These are phyloP conservation scores for Poa annua DNA, from an alignment of 176 grass and related monocot genomes.

Conservation along the genomic window DNA sequence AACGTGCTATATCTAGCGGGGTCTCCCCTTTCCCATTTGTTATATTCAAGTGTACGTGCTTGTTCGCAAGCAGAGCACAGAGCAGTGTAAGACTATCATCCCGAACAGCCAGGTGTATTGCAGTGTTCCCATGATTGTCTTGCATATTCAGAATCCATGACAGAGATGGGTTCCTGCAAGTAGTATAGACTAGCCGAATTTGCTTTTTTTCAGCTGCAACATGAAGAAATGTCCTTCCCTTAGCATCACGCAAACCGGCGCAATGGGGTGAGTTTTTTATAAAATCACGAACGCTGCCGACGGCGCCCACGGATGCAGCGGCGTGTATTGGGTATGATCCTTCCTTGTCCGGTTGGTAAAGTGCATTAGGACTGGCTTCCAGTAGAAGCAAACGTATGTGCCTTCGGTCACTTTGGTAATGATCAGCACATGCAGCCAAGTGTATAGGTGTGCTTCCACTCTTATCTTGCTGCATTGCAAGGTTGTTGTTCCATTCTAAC, in stretches of 20 bases:
- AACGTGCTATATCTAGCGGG: not conserved
- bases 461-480: not conserved
- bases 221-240: not conserved
- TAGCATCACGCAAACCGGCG: no score
- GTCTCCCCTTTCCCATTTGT: not conserved
- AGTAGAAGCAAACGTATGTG: not conserved
- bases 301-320: no score
- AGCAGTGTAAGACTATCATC: not conserved
- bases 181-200: not conserved
- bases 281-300: no score
- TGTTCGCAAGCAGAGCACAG: not conserved
- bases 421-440: not conserved
- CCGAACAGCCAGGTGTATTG: not conserved
- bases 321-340: no score
- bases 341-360: no score
- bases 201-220: not conserved
- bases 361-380: not conserved
- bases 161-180: not conserved
- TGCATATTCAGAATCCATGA: not conserved
- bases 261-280: no score
- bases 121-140: not conserved
- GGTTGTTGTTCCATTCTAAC: not conserved
- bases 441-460: slow-evolving; percentile 5
- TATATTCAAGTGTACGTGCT: not conserved
- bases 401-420: no score